Conservation (phyloP, 2,329 filamentous ascomycete genomes). For the Microdochium bolleyi region DNA sequence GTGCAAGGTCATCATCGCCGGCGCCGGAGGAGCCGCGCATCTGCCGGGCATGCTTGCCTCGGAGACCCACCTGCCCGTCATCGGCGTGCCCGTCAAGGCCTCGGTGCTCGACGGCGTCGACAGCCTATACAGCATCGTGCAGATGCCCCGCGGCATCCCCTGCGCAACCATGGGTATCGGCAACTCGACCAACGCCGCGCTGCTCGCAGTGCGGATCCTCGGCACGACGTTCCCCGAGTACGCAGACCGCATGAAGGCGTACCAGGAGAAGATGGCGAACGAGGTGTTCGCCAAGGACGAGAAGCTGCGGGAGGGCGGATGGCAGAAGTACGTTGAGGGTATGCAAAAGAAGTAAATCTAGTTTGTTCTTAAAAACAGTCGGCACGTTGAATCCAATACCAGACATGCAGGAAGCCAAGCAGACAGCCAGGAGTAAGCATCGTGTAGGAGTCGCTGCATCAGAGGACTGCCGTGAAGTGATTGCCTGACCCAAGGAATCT, state of each 20-base stretch:
- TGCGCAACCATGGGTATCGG: slow-evolving; percentile 73
- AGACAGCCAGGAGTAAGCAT: no score
- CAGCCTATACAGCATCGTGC: slow-evolving; percentile 64
- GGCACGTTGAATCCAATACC: no score
- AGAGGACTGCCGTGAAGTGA: no score
- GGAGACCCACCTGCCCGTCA: slow-evolving; percentile 64
- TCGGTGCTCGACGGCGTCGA: slow-evolving; percentile 66
- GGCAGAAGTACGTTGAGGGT: slow-evolving; percentile 42
- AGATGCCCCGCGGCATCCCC: slow-evolving; percentile 69
- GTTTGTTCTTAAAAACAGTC: no score
- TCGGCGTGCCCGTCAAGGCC: slow-evolving; percentile 70
- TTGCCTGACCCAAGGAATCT: no score
- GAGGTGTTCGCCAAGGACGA: slow-evolving; percentile 58
- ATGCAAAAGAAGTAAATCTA: slow-evolving; percentile 19
- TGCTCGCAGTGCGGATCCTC: slow-evolving; percentile 63
- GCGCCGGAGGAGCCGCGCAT: slow-evolving; percentile 66
- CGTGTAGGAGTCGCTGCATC: no score
- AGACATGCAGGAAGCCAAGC: no score
- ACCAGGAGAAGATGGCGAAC: slow-evolving; percentile 53
- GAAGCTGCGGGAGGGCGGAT: slow-evolving; percentile 47
- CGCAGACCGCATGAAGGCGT: slow-evolving; percentile 48
- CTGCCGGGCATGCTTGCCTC: slow-evolving; percentile 70
- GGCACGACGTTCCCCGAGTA: slow-evolving; percentile 49
- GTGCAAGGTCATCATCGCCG: slow-evolving; percentile 68
- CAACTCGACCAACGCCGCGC: slow-evolving; percentile 69